Conservation (phyloP, 1,284 basidiomycete genomes). For the Cryptococcus neoformans region DNA sequence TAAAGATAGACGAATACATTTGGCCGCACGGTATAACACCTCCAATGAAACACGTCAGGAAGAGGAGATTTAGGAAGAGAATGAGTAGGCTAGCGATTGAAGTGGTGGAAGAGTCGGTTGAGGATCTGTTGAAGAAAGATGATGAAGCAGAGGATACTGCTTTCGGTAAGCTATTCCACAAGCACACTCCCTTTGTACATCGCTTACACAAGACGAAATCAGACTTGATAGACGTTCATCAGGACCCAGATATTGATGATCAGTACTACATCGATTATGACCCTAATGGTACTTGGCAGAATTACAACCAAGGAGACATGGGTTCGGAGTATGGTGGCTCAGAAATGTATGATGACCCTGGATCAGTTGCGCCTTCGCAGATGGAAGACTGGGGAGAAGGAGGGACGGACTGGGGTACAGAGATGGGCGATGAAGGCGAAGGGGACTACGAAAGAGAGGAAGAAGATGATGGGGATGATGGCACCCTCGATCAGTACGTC, state of each 20-base stretch:
- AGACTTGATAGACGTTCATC: conserved; percentile 40
- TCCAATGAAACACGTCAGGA: conserved; percentile 84
- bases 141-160: conserved; percentile 62
- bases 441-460: conserved; percentile 38
- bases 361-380: conserved; percentile 24
- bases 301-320: conserved; percentile 55
- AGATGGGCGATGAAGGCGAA: conserved; percentile 51
- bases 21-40: conserved; percentile 97
- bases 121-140: conserved; percentile 84
- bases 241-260: conserved; percentile 38
- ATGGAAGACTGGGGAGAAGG: conserved; percentile 32
- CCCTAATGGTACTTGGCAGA: conserved; percentile 21
- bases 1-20: conserved; percentile 94
- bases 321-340: conserved; percentile 59
- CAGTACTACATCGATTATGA: conserved; percentile 43
- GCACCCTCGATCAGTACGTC: conserved; percentile 18
- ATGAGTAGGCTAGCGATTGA: conserved; percentile 71
- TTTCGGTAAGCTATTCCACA: conserved; percentile 21
- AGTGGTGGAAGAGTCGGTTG: conserved; percentile 95
- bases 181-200: not conserved
- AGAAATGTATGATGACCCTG: conserved; percentile 57
- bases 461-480: conserved; percentile 30
- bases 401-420: conserved; percentile 48
- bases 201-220: conserved; percentile 1
- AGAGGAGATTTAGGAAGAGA: conserved; percentile 83